These are phyloP conservation scores for Phytophthora cajani DNA, from an alignment of 352 stramenopile species.

Conservation along the genomic window DNA sequence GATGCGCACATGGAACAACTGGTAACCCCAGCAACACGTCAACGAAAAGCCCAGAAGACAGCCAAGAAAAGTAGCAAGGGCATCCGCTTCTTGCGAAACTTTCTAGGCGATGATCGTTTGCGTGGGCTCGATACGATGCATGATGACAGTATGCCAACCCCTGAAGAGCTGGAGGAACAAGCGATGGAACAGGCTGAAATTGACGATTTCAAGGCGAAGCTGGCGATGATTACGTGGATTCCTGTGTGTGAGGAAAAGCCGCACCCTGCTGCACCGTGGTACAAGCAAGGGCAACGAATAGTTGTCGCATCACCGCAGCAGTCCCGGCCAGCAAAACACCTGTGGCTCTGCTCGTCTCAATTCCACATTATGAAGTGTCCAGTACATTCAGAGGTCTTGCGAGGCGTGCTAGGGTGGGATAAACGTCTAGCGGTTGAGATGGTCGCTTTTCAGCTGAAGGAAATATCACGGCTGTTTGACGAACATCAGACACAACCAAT, in stretches of 20 bases:
- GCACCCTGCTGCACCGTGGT: constrained; percentile 49
- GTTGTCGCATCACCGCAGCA: constrained; percentile 56
- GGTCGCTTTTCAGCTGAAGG: constrained; percentile 59
- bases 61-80: constrained; percentile 62
- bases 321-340: constrained; percentile 48
- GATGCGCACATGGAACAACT: constrained; percentile 66
- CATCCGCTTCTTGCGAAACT: constrained; percentile 59
- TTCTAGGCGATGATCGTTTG: constrained; percentile 49
- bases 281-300: constrained; percentile 38
- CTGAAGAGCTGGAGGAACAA: constrained; percentile 43
- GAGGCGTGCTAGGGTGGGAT: constrained; percentile 56
- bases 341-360: constrained; percentile 70
- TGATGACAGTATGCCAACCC: constrained; percentile 3
- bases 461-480: constrained; percentile 52
- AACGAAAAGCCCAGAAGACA: constrained; percentile 38
- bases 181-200: constrained; percentile 55
- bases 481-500: neutral
- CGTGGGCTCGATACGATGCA: constrained; percentile 8
- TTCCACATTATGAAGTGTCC: constrained; percentile 64
- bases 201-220: constrained; percentile 65
- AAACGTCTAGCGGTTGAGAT: constrained; percentile 40
- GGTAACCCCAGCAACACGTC: constrained; percentile 32
- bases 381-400: constrained; percentile 52
- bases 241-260: constrained; percentile 53
- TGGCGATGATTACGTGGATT: constrained; percentile 66